Evolutionary conservation across 2,329 filamentous ascomycete genomes (phyloP).

Genomic region (Lojkania enalia): DNA sequence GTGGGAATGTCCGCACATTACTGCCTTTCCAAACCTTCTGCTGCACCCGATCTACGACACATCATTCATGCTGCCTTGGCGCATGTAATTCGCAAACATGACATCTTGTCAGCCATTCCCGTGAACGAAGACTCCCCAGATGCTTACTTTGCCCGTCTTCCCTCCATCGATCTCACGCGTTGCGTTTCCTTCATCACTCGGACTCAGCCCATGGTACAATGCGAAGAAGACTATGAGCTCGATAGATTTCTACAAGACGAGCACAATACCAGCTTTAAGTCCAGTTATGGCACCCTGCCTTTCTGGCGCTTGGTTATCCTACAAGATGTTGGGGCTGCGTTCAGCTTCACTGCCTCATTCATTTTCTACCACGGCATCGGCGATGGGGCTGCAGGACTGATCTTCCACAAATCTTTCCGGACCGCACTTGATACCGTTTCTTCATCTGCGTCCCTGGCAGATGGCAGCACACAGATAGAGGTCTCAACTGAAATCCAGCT

Average conservation of each 20-base stretch:
- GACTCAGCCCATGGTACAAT: background rate
- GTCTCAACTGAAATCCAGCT: constrained; percentile 29
- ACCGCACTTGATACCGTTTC: constrained; percentile 37
- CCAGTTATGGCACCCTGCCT: constrained; percentile 27
- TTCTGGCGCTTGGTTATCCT: constrained; percentile 51
- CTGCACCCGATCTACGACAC: constrained; percentile 34
- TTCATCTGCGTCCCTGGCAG: constrained; percentile 40
- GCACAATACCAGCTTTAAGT: constrained; percentile 45
- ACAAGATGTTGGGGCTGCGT: constrained; percentile 3
- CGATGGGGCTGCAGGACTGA: constrained; percentile 49
- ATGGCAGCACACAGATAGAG: constrained; percentile 44
- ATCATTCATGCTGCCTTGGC: constrained; percentile 40
- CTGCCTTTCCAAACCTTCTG: background rate
- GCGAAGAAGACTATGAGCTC: constrained; percentile 36
- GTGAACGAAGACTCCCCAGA: constrained; percentile 38
- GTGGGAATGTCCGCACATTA: constrained; percentile 43
- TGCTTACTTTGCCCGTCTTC: constrained; percentile 48
- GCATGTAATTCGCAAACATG: constrained; percentile 42
- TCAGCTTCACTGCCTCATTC: constrained; percentile 47
- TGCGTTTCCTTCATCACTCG: constrained; percentile 34
- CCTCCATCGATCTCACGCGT: constrained; percentile 43
- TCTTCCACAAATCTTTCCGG: constrained; percentile 48
- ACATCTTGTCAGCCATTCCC: constrained; percentile 46
- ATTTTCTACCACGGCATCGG: constrained; percentile 52
- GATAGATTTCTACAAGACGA: constrained; percentile 45